These are phyloP conservation scores for Adansonia digitata DNA, from an alignment of 345 rosid species.

Conservation along the genomic window DNA sequence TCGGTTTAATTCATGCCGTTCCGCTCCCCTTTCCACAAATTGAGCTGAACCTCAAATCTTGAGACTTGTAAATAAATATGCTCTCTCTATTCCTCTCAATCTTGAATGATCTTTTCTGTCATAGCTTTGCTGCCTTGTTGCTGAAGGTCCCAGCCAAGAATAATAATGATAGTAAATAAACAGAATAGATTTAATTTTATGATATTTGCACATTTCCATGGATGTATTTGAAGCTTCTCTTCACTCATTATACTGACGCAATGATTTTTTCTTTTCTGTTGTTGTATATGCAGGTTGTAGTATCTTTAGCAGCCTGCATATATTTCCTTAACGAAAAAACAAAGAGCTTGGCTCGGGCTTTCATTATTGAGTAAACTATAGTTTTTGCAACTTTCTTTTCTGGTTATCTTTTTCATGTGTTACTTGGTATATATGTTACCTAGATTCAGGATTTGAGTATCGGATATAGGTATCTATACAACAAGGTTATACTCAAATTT, in stretches of 20 bases:
- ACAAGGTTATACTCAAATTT: no score
- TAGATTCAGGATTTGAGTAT: no score
- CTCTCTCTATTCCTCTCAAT: neutral
- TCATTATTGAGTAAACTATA: constrained; percentile 7
- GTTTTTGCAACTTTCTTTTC: neutral
- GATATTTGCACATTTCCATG: neutral
- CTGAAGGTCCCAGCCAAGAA: neutral
- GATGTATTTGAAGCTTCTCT: neutral
- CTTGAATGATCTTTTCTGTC: neutral
- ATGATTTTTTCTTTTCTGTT: neutral
- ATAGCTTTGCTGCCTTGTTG: neutral
- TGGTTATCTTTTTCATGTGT: neutral
- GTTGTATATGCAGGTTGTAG: constrained; percentile 65
- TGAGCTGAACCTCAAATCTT: no score
- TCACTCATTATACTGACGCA: neutral
- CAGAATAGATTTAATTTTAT: neutral
- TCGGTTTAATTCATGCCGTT: no score
- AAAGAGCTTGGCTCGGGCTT: constrained; percentile 82
- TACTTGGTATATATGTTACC: no score
- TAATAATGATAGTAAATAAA: neutral
- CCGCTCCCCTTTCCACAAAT: no score
- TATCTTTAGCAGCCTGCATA: constrained; percentile 90
- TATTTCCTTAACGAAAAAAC: constrained; percentile 92
- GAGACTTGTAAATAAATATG: no score
- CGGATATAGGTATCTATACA: no score